Base-by-base conservation (phyloP, 208 protist species). In the Trypanosoma boissoni region DNA sequence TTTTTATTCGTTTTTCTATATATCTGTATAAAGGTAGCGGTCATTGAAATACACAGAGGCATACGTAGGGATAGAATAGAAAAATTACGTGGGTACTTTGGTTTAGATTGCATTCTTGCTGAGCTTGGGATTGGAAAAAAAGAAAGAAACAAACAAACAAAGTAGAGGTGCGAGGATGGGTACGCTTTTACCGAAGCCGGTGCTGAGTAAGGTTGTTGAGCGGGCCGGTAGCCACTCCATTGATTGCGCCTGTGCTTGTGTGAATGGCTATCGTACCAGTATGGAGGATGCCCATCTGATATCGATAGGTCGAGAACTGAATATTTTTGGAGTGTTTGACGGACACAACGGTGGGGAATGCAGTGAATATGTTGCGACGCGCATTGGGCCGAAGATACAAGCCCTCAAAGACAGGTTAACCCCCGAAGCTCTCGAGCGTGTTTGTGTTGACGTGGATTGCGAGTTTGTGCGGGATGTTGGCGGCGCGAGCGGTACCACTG, bases 201-300 rank as follows among this genome's bases (percentile, higher is more conserved):
- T 91, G 37, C 65, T 94, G 66, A 91, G 77, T 68, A 91, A 94
- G 66, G 77, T 88, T 16, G 75, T 85, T 21, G 87, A 94, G 31
- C 80, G 87, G n/a, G 68, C 63, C 16, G 87, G 87, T 26, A 90
- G 80, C 68, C 59, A 65, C 28, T 77, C 60, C 59, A 63, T 86
- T 18, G 74, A 75, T 51, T 65, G 65, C 1, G 74, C 67, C 31
- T 84, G 74, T 42, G 70, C 73, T 24, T 84, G 72, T 8, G 65
- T 92, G 52, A 92, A 95, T 63, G 88, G 88, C 24, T 95, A 74
- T 58, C 88, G 88, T 12, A 83, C 66, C 29, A 80, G 72, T 5
- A 96, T 96, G 91, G 87, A 96, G 65, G 91, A 96, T 52, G 91
- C 91, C 0, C 86, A 94, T 61, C 29, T 75, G 14, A 80, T 96